These are phyloP conservation scores for Ophiorrhiza pumila DNA, from an alignment of 257 asterid species.

Conservation along the genomic window DNA sequence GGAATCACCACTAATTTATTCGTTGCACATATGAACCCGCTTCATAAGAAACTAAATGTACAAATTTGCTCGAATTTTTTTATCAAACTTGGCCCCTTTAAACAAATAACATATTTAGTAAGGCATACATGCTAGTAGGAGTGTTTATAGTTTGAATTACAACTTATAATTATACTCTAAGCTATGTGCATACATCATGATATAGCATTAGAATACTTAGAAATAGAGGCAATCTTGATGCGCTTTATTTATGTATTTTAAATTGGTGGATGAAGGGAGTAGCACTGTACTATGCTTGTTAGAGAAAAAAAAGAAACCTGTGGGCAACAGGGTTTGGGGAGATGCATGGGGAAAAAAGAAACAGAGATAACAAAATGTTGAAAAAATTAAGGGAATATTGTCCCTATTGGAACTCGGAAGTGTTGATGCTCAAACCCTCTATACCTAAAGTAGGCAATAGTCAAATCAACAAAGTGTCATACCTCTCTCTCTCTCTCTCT, in stretches of 20 bases:
- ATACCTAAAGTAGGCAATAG: slow-evolving; percentile 1
- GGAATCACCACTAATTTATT: too few relatives aligned
- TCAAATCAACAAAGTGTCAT: slow-evolving; percentile 3
- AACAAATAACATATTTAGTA: too few relatives aligned
- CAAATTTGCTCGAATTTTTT: too few relatives aligned
- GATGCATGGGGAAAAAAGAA: not conserved
- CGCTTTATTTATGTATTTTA: not conserved
- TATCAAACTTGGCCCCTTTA: too few relatives aligned
- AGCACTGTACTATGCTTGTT: too few relatives aligned
- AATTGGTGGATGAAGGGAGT: not conserved
- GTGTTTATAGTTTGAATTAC: too few relatives aligned
- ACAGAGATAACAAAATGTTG: not conserved
- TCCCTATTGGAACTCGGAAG: slow-evolving; percentile 17
- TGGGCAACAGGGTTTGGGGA: slow-evolving; percentile 22
- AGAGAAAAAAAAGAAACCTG: not conserved
- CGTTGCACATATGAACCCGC: too few relatives aligned
- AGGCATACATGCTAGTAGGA: too few relatives aligned
- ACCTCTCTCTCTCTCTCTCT: not conserved
- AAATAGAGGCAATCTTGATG: not conserved
- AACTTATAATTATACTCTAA: too few relatives aligned
- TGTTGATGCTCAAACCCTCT: not conserved
- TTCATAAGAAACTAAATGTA: too few relatives aligned
- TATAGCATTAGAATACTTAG: too few relatives aligned
- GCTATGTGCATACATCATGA: too few relatives aligned
- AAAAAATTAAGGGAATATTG: slow-evolving; percentile 7